These are phyloP conservation scores for Colletotrichum tropicicola DNA, from an alignment of 2,329 filamentous ascomycete species.

Conservation along the genomic window DNA sequence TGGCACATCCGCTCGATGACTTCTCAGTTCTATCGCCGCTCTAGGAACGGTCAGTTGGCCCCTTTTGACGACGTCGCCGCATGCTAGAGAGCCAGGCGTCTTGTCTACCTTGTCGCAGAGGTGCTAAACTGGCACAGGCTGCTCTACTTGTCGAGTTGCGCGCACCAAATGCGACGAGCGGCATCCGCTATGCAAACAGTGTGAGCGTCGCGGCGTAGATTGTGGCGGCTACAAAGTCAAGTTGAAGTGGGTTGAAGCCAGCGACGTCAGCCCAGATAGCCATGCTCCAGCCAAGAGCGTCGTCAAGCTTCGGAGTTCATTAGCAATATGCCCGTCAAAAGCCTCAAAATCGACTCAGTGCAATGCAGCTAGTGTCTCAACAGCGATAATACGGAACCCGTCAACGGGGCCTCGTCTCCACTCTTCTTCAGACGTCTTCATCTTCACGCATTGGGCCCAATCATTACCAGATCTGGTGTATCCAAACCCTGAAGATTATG, in stretches of 20 bases:
- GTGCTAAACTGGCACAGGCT: background rate
- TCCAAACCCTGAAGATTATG: slow-evolving; percentile 6
- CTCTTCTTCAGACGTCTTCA: slow-evolving; percentile 5
- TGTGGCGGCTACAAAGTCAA: slow-evolving; percentile 15
- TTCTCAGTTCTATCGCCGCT: slow-evolving; percentile 12
- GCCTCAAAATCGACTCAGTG: too few species aligned
- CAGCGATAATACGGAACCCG: background rate
- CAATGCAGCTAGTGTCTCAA: background rate
- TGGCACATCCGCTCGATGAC: background rate
- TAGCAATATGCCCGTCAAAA: background rate
- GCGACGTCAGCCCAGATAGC: background rate
- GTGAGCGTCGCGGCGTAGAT: background rate
- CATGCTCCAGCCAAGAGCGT: slow-evolving; percentile 1
- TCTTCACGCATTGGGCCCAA: slow-evolving; percentile 22
- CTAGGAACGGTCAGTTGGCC: slow-evolving; percentile 11
- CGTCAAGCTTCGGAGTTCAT: background rate
- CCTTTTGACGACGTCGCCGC: too few species aligned
- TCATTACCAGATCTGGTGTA: slow-evolving; percentile 11
- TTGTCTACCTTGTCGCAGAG: too few species aligned
- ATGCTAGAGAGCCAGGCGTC: too few species aligned
- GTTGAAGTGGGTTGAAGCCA: slow-evolving; percentile 20
- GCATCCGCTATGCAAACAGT: slow-evolving; percentile 6
- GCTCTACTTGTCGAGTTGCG: background rate
- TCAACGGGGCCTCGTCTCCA: background rate
- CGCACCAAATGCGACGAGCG: slow-evolving; percentile 20